These are phyloP conservation scores for Cladophialophora chaetospira DNA, from an alignment of 2,329 filamentous ascomycete genomes.

Conservation along the genomic window DNA sequence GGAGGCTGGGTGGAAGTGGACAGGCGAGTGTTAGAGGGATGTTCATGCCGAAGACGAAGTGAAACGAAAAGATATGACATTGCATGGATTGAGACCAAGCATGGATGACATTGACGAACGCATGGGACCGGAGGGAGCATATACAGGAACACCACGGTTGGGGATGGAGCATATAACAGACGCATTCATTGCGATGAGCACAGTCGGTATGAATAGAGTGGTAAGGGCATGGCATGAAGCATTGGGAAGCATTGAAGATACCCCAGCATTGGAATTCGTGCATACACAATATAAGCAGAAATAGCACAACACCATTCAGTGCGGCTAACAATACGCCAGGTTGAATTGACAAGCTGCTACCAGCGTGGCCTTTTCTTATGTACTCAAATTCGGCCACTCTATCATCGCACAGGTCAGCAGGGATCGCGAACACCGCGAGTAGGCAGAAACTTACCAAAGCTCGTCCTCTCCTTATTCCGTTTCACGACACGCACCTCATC, in stretches of 20 bases:
- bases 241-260: background rate
- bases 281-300: background rate
- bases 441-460: slow-evolving; percentile 53
- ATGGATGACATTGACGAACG: background rate
- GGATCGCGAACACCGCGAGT: too few species aligned
- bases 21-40: slow-evolving; percentile 61
- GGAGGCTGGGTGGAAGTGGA: slow-evolving; percentile 56
- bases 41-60: slow-evolving; percentile 15
- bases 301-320: background rate
- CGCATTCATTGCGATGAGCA: too few species aligned
- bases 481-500: slow-evolving; percentile 58
- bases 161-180: too few species aligned
- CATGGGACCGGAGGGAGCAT: too few species aligned
- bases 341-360: too few species aligned
- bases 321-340: background rate
- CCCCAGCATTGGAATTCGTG: background rate
- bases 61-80: background rate
- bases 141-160: too few species aligned
- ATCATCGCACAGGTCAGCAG: slow-evolving; percentile 5
- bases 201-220: too few species aligned
- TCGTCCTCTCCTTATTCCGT: slow-evolving; percentile 55
- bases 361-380: too few species aligned
- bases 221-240: too few species aligned
- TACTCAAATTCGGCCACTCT: slow-evolving; percentile 30
- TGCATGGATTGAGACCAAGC: background rate